These are phyloP conservation scores for Fraxinus anomala DNA, from an alignment of 257 asterid genomes.

Conservation along the genomic window DNA sequence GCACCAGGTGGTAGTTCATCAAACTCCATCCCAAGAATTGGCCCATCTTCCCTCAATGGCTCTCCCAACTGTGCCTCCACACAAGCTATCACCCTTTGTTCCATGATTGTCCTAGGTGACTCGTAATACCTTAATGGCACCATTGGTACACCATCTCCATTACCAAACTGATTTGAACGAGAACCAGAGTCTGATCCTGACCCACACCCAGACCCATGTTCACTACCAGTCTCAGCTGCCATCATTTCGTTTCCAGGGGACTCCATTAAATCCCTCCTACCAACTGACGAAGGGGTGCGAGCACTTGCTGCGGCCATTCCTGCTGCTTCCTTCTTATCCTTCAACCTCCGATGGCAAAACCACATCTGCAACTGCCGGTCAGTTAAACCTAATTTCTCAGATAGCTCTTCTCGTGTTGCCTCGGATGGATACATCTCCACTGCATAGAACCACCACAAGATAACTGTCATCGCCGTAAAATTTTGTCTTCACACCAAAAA, in stretches of 20 bases:
- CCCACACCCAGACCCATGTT: slow-evolving; percentile 53
- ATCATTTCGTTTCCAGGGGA: slow-evolving; percentile 57
- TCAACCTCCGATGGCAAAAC: slow-evolving; percentile 97
- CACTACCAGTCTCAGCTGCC: slow-evolving; percentile 54
- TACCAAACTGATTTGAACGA: slow-evolving; percentile 74
- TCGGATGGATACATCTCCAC: slow-evolving; percentile 93
- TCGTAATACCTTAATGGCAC: slow-evolving; percentile 61
- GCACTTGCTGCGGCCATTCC: slow-evolving; percentile 64
- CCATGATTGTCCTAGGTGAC: slow-evolving; percentile 64
- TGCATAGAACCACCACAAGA: slow-evolving; percentile 42
- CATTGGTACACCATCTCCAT: slow-evolving; percentile 59
- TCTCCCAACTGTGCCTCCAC: slow-evolving; percentile 93
- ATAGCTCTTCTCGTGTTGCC: slow-evolving; percentile 80
- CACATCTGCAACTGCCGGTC: slow-evolving; percentile 99
- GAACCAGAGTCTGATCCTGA: slow-evolving; percentile 72
- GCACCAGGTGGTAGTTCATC: slow-evolving; percentile 98
- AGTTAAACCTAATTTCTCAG: slow-evolving; percentile 71
- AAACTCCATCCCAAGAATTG: slow-evolving; percentile 88
- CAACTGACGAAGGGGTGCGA: slow-evolving; percentile 43
- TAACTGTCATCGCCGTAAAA: slow-evolving; percentile 20
- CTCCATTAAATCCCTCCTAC: slow-evolving; percentile 49
- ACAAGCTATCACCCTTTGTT: slow-evolving; percentile 76
- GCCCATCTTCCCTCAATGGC: slow-evolving; percentile 83
- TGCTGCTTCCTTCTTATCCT: slow-evolving; percentile 85
- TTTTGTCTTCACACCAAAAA: slow-evolving; percentile 9